Base-by-base conservation (phyloP, 495 filamentous ascomycete genomes). In the Podospora australis region DNA sequence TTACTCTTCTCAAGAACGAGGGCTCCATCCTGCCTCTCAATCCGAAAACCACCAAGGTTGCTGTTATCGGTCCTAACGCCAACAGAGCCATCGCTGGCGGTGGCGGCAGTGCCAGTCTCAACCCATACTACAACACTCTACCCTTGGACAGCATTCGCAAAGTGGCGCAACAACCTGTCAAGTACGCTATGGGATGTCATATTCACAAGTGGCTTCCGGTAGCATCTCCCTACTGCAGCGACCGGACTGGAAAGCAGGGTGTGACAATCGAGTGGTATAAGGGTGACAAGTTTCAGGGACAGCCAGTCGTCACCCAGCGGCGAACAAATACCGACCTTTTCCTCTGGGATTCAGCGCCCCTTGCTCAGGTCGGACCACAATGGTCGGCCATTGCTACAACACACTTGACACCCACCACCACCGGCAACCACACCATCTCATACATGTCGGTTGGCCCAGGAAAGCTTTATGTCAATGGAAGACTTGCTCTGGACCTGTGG, bases 11-110 rank as follows among this genome's bases (percentile, higher is more conserved):
- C 48, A 90, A 90, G 63, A 92, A 92, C 51, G 78, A 88, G 29
- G 74, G 76, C 1, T 62, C 66, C 13, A 62, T 82, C 24, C 72
- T 95, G 4, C 88, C 88, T 1, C 72, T 95, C 39, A 72, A 80
- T 38, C 72, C 75, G 19, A 72, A 75, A 11, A 75, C 78, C 25
- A 72, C 74, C 39, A 76, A 69, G 55, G 73, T 91, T 38, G 81
- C 87, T 6, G 74, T 92, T 24, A 92, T 95, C 48, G 88, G 89
- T 0, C 88, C 89, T 7, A 94, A 94, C 60, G 80, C 84, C 25
- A 86, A 86, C 53, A 68, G 83, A 40, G 84, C 87, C 0, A 82
- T 86, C 28, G 84, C 84, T 42, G 82, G 84, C 43, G 88, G 89
- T 32, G 89, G 89, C 48, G 87, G 89, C 7, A 90, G 84, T 52